phyloP scores from a whole-genome alignment of 2,329 filamentous ascomycete genomes.

The Aspergillus pseudotamarii region DNA sequence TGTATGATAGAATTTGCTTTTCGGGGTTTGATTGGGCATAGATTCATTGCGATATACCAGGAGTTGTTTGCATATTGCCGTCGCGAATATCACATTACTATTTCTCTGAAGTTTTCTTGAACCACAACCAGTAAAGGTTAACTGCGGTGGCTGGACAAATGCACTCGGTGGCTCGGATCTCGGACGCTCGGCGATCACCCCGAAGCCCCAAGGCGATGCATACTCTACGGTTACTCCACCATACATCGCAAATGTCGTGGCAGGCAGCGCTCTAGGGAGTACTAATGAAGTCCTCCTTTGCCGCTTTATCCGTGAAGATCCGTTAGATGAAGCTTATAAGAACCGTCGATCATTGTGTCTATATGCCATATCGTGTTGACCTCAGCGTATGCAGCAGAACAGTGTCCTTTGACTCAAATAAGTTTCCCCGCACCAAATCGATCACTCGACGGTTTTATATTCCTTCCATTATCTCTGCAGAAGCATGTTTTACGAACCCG shows the following conservation, averaged over 20 bases:
- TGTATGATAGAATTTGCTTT: background rate
- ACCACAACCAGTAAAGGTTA: too few species aligned
- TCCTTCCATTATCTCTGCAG: background rate
- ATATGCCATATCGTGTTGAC: too few species aligned
- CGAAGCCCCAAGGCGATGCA: background rate
- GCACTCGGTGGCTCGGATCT: background rate
- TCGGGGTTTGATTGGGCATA: background rate
- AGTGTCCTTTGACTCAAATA: background rate
- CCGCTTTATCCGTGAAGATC: background rate
- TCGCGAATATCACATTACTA: background rate
- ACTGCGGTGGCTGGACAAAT: background rate
- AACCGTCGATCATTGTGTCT: background rate
- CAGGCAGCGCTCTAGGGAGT: background rate
- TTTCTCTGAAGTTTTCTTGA: background rate
- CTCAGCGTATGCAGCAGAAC: too few species aligned
- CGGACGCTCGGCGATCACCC: background rate
- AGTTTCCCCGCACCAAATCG: background rate
- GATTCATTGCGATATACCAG: background rate
- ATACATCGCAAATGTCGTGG: background rate
- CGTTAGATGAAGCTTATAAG: too few species aligned
- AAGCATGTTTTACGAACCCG: constrained; percentile 57
- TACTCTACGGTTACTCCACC: background rate
- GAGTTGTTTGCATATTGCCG: background rate
- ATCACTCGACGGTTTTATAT: background rate
- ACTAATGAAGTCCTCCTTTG: background rate